Percentiles rank a stretch among this genome's conserved stretches.
These are phyloP conservation scores for Exophiala viscosa DNA, from an alignment of 2,329 filamentous ascomycete species.

Conservation along the genomic window DNA sequence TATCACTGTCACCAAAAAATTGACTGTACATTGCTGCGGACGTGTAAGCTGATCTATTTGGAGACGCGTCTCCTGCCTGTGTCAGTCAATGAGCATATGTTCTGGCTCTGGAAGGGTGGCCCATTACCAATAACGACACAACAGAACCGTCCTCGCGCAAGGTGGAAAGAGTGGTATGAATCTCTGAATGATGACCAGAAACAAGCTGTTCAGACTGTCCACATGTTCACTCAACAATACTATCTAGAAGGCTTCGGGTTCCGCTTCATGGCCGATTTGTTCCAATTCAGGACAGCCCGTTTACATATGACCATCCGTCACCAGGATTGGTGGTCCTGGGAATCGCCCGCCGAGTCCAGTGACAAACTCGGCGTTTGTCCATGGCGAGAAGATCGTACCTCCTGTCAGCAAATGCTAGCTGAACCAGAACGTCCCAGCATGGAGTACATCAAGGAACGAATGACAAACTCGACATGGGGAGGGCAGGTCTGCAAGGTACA, in stretches of 20 bases:
- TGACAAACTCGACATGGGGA: constrained; percentile 20
- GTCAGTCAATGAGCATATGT: constrained; percentile 31
- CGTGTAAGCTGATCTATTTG: constrained; percentile 38
- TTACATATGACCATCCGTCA: constrained; percentile 31
- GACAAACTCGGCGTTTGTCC: constrained; percentile 32
- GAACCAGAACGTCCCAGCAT: constrained; percentile 8
- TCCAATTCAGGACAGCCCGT: constrained; percentile 18
- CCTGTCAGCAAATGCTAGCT: constrained; percentile 18
- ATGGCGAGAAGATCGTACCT: constrained; percentile 18
- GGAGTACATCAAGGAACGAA: constrained; percentile 12
- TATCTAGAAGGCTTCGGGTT: constrained; percentile 27
- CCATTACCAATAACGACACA: constrained; percentile 12
- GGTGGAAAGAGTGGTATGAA: constrained; percentile 20
- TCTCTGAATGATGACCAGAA: constrained; percentile 27
- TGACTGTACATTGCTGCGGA: constrained; percentile 35
- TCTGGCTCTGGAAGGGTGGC: constrained; percentile 30
- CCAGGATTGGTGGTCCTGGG: constrained; percentile 33
- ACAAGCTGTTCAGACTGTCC: constrained; percentile 23
- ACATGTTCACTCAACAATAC: constrained; percentile 31
- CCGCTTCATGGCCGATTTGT: not conserved
- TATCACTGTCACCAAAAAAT: constrained; percentile 33
- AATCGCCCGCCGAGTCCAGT: constrained; percentile 22
- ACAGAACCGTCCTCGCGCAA: constrained; percentile 3
- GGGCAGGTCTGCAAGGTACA: constrained; percentile 20
- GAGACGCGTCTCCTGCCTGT: constrained; percentile 38